Evolutionary conservation across 1,284 basidiomycete species (phyloP), one percentile per base, ranked within the genome.

Genomic region (Puccinia hordei): DNA sequence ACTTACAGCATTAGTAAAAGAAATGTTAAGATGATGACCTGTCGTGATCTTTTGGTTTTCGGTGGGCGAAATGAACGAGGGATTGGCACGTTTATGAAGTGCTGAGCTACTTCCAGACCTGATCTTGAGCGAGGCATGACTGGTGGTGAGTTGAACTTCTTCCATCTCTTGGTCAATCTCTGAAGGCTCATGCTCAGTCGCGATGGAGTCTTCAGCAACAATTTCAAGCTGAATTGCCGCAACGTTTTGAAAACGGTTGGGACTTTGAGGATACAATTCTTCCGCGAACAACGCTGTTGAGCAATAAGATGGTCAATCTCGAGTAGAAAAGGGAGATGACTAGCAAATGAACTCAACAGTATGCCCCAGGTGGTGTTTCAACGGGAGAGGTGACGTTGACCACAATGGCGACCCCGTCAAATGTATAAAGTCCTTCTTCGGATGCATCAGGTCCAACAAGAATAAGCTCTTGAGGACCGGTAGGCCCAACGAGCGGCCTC

Each of bases 1-100:
- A 9, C 68, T 71, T 57, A 73, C 71, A 41, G 10, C 35, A 35
- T 73, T 55, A 1, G 44, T 19, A 27, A 73, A 57, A 27, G 71
- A 73, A 57, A 73, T 73, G 53, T 73, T 57, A 13, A 73, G 53
- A 59, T 73, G 51, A 41, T 73, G 71, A 10, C 71, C 71, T n/a
- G 71, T 73, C 30, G 51, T 57, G 9, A 73, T 59, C n/a, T 55
- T 57, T 57, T 73, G 71, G 22, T 73, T 44, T 59, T 57, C 17
- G 53, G 51, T 73, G 19, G 71, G 71, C 35, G 53, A n/a, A 19
- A 51, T 55, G 49, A 73, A 73, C 3, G 51, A 15, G 6, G 71
- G 53, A 59, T 33, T 73, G 35, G 71, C 19, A 12, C 71, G 4
- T 15, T 55, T 59, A 44, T 59, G 27, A 57, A 27, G 33, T 22